phyloP scores from a whole-genome alignment of 345 rosid species.

The Heritiera littoralis region DNA sequence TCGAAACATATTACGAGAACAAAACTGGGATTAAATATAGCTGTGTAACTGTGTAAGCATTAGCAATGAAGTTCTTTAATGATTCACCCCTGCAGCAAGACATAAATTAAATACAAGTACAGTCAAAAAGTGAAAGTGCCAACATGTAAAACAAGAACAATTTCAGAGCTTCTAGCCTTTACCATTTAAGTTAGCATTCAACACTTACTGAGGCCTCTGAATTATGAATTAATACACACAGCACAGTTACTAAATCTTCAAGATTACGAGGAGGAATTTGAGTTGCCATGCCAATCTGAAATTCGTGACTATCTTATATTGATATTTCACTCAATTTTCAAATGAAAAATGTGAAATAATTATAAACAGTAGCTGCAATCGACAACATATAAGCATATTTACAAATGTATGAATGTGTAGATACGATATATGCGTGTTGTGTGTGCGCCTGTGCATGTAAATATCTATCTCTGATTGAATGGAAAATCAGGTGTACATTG shows the following conservation, averaged over 20 bases:
- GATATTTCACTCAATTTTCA: constrained; percentile 1
- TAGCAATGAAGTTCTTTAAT: no score
- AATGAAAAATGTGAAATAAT: not conserved
- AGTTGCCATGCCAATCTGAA: constrained; percentile 97
- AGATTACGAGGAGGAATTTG: constrained; percentile 98
- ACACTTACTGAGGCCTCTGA: constrained; percentile 82
- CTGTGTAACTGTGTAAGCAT: no score
- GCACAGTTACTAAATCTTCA: constrained; percentile 91
- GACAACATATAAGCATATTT: not conserved
- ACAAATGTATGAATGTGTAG: not conserved
- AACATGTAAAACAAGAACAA: not conserved
- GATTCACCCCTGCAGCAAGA: no score
- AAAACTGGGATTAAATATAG: no score
- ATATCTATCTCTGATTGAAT: no score
- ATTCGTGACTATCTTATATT: constrained; percentile 10
- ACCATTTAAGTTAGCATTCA: constrained; percentile 9
- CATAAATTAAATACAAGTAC: no score
- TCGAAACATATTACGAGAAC: no score
- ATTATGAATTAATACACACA: constrained; percentile 84
- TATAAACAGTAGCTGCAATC: not conserved
- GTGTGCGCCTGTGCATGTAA: not conserved
- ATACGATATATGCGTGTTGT: no score
- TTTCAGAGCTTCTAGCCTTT: constrained; percentile 17
- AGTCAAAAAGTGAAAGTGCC: not conserved
- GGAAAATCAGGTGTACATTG: no score